Base-by-base conservation (phyloP, 1,139 yeast species). In the Candida glucosophila region DNA sequence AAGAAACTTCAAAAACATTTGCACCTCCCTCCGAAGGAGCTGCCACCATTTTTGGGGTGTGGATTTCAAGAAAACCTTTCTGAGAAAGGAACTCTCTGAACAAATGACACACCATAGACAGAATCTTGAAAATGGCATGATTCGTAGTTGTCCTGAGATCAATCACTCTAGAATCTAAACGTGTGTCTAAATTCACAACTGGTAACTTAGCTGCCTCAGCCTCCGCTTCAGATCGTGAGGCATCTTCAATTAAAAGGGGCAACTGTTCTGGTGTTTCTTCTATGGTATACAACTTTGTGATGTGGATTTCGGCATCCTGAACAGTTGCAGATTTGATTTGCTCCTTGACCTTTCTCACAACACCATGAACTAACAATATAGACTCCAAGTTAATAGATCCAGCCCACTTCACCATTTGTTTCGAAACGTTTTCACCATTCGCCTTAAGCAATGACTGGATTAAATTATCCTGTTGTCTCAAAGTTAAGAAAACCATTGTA, bases 11-110 rank as follows among this genome's bases (percentile, higher is more conserved):
- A 61, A 90, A 90, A 24, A 92, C 97, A 52, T 86, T 88, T 34
- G 96, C 75, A 40, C 99, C 99, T 53, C 97, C 96, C 66, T 90
- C 99, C 34, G 95, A 80, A 19, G 98, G 83, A 26, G 97, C 86
- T 41, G 92, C 95, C 49, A 90, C 72, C 44, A 90, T 67, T 61
- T 90, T 90, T 35, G 99, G 99, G 8, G 97, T 80, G 58, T 90
- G 98, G 41, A 86, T 76, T 64, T 90, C 99, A 23, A 77, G 73
- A 58, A 90, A 90, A 12, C 74, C 74, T 44, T 64, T 73, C 28
- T 59, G 58, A 34, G 60, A 49, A 46, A 90, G 69, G 51, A 79
- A 90, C 61, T 90, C 98, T 54, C 94, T 76, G 71, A 90, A 90
- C 47, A 92, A 66, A 25, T 69, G 67, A 52, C 92, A 75, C 31